Base-by-base conservation (phyloP, 2,329 filamentous ascomycete species). In the Rasamsonia emersonii region DNA sequence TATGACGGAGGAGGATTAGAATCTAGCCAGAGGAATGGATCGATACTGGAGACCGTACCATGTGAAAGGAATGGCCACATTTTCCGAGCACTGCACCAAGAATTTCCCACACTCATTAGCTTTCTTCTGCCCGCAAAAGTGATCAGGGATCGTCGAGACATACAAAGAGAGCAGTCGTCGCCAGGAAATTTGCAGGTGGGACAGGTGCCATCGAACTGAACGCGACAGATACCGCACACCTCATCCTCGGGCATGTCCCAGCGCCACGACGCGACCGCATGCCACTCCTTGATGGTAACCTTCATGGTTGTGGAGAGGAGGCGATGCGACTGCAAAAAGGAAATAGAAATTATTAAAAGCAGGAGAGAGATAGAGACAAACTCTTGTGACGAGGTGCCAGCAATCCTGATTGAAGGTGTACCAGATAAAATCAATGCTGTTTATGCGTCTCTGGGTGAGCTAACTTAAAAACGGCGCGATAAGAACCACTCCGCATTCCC, bases 221-320 rank as follows among this genome's bases (percentile, higher is more conserved):
- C 88, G 56, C 93, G 89, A 63, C 91, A 98, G 64, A 98, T 98
- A 49, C 91, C 91, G 50, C 91, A 98, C 41, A 96, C 88, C 56
- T 98, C 89, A 64, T 95, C 89, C 50, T 94, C 86, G 15, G 89
- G 86, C 51, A 96, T 84, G 57, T 96, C 85, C 91, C 91, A 98
- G 43, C 85, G 79, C 91, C 91, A 98, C 34, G 86, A 89, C 11
- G 91, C 91, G 41, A 98, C 86, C 3, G 86, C 83, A 51, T 91
- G 82, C 86, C 89, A 96, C 55, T 85, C 76, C 51, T 81, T 84
- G 62, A 96, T 91, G 28, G 78, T 91, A 66, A 96, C 86, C 64
- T 94, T 96, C 91, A 98, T 98, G 32, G 32, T 56, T 43, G 32
- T 28, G 30, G 23, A 9, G 7, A 17, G 17, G 35, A 23, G 23